Base-by-base conservation (phyloP, 2,329 filamentous ascomycete genomes). In the Epichloe uncinata region DNA sequence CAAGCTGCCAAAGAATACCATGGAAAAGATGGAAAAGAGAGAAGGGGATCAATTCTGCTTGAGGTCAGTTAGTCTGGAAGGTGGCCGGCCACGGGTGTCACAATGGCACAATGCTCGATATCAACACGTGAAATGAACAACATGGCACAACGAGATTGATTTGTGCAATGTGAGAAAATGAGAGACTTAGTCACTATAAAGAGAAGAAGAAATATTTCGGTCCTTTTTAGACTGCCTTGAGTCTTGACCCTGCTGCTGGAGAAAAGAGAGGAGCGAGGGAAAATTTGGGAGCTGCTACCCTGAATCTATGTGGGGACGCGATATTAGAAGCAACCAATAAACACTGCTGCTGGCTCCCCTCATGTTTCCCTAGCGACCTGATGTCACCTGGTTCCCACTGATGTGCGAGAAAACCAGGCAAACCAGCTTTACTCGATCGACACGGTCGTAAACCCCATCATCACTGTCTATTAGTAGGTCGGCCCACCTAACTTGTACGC, bases 301-400 rank as follows among this genome's bases (percentile, higher is more conserved):
- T 49, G 16, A 36, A 35, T 15, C 5, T 30, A 7, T 13, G 48
- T 45, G 48, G 48, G n/a, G 48, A 40, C 41, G n/a, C 9, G 34
- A 9, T 1, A 9, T 30, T 1, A 30, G 26, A 30, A 30, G 26
- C 26, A 30, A 30, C 26, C 26, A 30, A 3, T 30, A 22, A 44
- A 26, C 26, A 26, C 42, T 44, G 26, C 22, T 26, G 22, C 22
- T 26, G 22, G 22, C 20, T 30, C 15, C 15, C 16, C 45, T 2
- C 16, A 26, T 20, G 52, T 54, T 54, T 47, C 50, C 50, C 50
- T 37, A 48, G 52, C 52, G 52, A 54, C 52, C 42, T 49, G 46
- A 52, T 48, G 52, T 54, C 52, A 54, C 50, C 40, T 42, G 40
- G 43, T 38, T 44, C 33, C 50, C 50, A 50, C 50, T 43, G 45